Percentiles rank a stretch among this genome's conserved stretches.
phyloP scores from a whole-genome alignment of 208 protist genomes.

The Porcisia hertigi region DNA sequence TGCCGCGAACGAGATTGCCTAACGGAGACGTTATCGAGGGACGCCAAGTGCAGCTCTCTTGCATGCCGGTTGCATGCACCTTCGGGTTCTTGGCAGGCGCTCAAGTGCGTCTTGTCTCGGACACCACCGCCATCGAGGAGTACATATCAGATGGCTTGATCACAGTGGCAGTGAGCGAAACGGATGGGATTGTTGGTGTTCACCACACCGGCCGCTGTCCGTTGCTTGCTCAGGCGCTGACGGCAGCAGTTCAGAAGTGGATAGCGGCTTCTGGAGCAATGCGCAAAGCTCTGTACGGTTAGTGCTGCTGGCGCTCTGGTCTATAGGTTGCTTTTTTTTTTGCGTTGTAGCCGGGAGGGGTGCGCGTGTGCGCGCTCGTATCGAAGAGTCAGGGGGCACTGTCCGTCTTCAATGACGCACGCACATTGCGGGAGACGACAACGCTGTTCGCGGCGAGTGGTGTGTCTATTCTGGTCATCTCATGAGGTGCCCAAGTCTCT shows the following conservation, averaged over 20 bases:
- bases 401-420: neutral
- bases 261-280: conserved; percentile 12
- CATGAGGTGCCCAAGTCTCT: neutral
- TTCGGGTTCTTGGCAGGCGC: conserved; percentile 35
- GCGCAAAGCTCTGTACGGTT: conserved; percentile 30
- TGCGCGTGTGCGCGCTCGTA: neutral
- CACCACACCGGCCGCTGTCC: conserved; percentile 54
- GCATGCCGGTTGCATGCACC: conserved; percentile 64
- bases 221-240: conserved; percentile 43
- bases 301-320: neutral
- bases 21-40: conserved; percentile 67
- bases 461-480: neutral
- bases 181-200: conserved; percentile 48
- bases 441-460: no score
- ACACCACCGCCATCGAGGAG: conserved; percentile 86
- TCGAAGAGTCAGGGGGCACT: neutral
- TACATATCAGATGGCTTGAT: conserved; percentile 54
- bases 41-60: conserved; percentile 37
- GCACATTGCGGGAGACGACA: neutral
- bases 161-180: conserved; percentile 68
- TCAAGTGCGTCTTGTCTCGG: conserved; percentile 54
- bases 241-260: conserved; percentile 34
- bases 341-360: neutral
- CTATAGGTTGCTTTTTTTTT: neutral
- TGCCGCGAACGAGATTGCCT: conserved; percentile 74